Conservation (phyloP, 306 rosid genomes). For the Hippophae gyantsensis region DNA sequence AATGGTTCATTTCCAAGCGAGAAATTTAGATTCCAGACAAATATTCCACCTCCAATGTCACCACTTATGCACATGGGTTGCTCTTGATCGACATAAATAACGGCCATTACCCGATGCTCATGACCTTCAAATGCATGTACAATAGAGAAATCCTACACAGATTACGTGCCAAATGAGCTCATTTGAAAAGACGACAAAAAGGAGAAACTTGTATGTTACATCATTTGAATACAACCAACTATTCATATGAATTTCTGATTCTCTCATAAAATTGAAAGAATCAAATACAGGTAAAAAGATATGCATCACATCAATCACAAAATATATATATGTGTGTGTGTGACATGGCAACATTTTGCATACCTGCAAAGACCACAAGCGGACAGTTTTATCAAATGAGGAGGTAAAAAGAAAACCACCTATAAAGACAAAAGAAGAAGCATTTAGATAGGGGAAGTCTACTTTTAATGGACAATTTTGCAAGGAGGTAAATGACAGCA, state of each 20-base stretch:
- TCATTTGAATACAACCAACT: not conserved
- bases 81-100: slow-evolving; percentile 58
- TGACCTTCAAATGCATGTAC: slow-evolving; percentile 80
- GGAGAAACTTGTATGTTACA: not conserved
- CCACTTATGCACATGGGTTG: slow-evolving; percentile 77
- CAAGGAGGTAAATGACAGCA: not conserved
- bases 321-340: not conserved
- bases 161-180: slow-evolving; percentile 16
- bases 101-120: slow-evolving; percentile 67
- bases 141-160: slow-evolving; percentile 70
- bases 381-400: slow-evolving; percentile 79
- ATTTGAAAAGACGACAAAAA: slow-evolving; percentile 7
- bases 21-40: slow-evolving; percentile 47
- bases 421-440: slow-evolving; percentile 25
- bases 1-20: slow-evolving; percentile 59
- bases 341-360: slow-evolving; percentile 12
- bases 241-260: too few relatives aligned
- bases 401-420: slow-evolving; percentile 85
- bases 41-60: slow-evolving; percentile 78
- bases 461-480: not conserved
- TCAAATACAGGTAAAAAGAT: not conserved
- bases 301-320: slow-evolving; percentile 7
- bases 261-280: too few relatives aligned
- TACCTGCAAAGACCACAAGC: slow-evolving; percentile 90
- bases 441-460: slow-evolving; percentile 6